These are phyloP conservation scores for Orbilia oligospora DNA, from an alignment of 2,329 filamentous ascomycete species.

Conservation along the genomic window DNA sequence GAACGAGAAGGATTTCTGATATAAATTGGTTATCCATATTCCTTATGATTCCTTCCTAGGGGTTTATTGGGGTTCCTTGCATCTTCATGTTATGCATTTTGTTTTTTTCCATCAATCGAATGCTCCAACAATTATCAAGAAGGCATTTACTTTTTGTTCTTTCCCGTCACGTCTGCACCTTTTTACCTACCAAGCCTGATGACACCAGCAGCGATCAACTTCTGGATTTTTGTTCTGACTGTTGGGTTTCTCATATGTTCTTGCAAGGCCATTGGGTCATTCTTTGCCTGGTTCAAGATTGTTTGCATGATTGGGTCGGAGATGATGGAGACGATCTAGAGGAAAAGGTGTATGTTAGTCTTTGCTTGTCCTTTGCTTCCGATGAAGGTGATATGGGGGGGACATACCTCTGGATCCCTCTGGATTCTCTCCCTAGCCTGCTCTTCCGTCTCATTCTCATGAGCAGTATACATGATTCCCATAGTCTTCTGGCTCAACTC, in stretches of 20 bases:
- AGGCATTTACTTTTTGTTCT: neutral
- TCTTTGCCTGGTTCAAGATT: conserved; percentile 96
- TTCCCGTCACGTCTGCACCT: conserved; percentile 3
- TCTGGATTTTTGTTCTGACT: conserved; percentile 91
- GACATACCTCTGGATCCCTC: conserved; percentile 86
- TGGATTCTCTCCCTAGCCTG: conserved; percentile 92
- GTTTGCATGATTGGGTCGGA: conserved; percentile 98
- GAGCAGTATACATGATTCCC: conserved; percentile 87
- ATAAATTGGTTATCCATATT: no score
- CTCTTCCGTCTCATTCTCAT: conserved; percentile 95
- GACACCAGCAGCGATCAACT: conserved; percentile 91
- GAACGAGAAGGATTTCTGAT: no score
- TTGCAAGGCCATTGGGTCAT: conserved; percentile 89
- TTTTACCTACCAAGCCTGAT: conserved; percentile 55
- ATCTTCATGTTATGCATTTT: no score
- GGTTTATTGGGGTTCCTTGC: no score
- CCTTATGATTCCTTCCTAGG: no score
- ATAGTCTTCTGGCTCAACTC: conserved; percentile 94
- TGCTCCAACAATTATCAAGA: neutral
- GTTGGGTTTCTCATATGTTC: conserved; percentile 97
- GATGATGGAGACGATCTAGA: conserved; percentile 86
- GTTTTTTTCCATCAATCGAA: neutral
- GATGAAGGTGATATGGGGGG: neutral
- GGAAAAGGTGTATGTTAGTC: conserved; percentile 64
- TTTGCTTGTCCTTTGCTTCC: conserved; percentile 54